A percentile compares a stretch with the other conserved stretches of the same genome.
Evolutionary conservation across 805 yeast genomes (phyloP).

Genomic region (Saturnispora galanensis): DNA sequence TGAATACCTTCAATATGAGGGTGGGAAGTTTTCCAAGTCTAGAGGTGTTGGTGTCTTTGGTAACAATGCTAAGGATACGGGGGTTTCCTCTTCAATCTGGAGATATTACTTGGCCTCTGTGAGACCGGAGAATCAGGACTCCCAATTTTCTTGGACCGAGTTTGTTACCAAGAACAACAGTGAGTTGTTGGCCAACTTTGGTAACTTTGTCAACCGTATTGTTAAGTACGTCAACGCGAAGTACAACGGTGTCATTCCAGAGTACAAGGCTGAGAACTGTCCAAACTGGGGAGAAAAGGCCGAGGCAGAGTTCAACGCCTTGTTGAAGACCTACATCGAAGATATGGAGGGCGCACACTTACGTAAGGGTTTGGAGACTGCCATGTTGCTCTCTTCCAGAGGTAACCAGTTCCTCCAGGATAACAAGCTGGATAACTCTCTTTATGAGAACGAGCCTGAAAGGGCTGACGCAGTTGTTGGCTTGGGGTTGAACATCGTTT

Average conservation of each 20-base stretch:
- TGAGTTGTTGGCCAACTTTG: slow-evolving; percentile 90
- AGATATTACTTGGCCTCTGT: slow-evolving; percentile 88
- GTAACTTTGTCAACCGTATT: slow-evolving; percentile 92
- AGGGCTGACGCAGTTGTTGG: slow-evolving; percentile 88
- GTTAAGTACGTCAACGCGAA: slow-evolving; percentile 84
- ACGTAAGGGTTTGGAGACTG: slow-evolving; percentile 83
- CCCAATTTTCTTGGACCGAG: slow-evolving; percentile 96
- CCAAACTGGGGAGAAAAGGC: slow-evolving; percentile 38
- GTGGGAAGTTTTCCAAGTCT: slow-evolving; percentile 97
- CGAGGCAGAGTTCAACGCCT: slow-evolving; percentile 45
- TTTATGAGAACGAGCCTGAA: slow-evolving; percentile 65
- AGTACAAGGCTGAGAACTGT: slow-evolving; percentile 39
- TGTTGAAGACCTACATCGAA: slow-evolving; percentile 51
- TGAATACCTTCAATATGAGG: slow-evolving; percentile 94
- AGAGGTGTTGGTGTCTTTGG: slow-evolving; percentile 98
- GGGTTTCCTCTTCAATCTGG: slow-evolving; percentile 90
- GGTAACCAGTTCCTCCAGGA: slow-evolving; percentile 96
- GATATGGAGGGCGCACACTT: slow-evolving; percentile 73
- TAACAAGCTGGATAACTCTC: slow-evolving; percentile 83
- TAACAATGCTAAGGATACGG: slow-evolving; percentile 91
- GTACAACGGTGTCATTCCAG: slow-evolving; percentile 84
- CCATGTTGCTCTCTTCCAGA: slow-evolving; percentile 84
- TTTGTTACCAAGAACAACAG: slow-evolving; percentile 89
- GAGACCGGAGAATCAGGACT: slow-evolving; percentile 92
- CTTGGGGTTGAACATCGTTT: slow-evolving; percentile 80